Evolutionary conservation across 2,329 filamentous ascomycete genomes (phyloP), one percentile per base, ranked within the genome.

Genomic region (Hirsutella minnesotensis): DNA sequence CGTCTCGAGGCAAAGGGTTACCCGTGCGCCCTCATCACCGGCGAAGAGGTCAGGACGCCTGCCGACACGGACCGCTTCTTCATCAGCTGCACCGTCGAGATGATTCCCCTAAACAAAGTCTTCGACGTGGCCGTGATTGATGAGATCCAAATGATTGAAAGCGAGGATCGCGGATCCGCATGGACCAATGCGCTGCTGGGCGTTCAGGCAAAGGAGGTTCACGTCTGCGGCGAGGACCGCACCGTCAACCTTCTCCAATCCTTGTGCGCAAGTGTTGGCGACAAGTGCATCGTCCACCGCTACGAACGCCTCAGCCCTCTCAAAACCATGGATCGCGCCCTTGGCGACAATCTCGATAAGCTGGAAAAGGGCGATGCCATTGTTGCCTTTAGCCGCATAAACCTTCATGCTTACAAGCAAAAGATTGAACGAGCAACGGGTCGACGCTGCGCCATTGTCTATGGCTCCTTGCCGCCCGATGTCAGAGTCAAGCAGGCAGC

Each of bases 61-160:
- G 67, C 79, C 39, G 66, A 73, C 9, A 64, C 67, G 1, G 67
- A 79, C 41, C 63, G 64, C 4, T 72, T 71, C 47, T 81, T 94
- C 55, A 75, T 73, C 44, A 90, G 87, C 56, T 95, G 92, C 57
- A 98, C 92, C 0, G 92, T 98, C 3, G 92, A 98, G 61, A 98
- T 98, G 75, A 64, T 73, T 8, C 74, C 74, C 2, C 56, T 70
- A n/a, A 72, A 66, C 51, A 50, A 63, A 4, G 58, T 60, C 2
- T 78, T 86, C 24, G 90, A 96, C 35, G 89, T 98, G 30, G 90
- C 87, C 1, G 90, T 98, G 51, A 90, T 98, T 48, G 92, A 98
- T 57, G 92, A 98, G 66, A 96, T 98, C 44, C 92, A 98, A 63
- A 96, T 98, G 92, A 86, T 98, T 51, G 81, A 78, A 15, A 81